These are phyloP conservation scores for Tolypocladium guangdongense DNA, from an alignment of 2,329 filamentous ascomycete species.

Conservation along the genomic window DNA sequence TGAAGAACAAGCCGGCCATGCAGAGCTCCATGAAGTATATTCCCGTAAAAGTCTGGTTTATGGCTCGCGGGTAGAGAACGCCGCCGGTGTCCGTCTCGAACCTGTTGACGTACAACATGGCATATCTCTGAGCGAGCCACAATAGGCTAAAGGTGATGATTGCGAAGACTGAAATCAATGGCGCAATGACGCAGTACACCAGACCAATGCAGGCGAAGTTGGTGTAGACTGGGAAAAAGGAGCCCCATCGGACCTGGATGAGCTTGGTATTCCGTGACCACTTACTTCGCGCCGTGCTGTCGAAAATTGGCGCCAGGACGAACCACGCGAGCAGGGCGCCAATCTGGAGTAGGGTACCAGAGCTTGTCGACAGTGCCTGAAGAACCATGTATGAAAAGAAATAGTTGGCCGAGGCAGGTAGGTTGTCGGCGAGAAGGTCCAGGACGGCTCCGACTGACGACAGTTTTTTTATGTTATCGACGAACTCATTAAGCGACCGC, in stretches of 20 bases:
- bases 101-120: constrained; percentile 87
- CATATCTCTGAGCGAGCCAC: constrained; percentile 94
- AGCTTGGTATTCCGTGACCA: constrained; percentile 76
- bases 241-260: constrained; percentile 74
- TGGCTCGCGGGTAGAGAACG: constrained; percentile 78
- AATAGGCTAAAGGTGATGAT: constrained; percentile 84
- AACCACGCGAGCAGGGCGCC: constrained; percentile 73
- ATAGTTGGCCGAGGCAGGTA: constrained; percentile 86
- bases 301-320: constrained; percentile 66
- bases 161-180: constrained; percentile 85
- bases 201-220: constrained; percentile 90
- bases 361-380: constrained; percentile 83
- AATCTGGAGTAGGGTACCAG: constrained; percentile 77
- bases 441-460: constrained; percentile 56
- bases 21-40: constrained; percentile 91
- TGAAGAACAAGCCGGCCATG: constrained; percentile 81
- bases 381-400: constrained; percentile 99
- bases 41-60: constrained; percentile 92
- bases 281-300: constrained; percentile 73
- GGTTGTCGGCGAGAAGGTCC: constrained; percentile 59
- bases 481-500: constrained; percentile 52
- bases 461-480: constrained; percentile 34
- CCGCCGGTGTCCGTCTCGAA: constrained; percentile 88
- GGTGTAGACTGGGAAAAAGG: constrained; percentile 91
- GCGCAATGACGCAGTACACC: constrained; percentile 81